Evolutionary conservation across 768 basidiomycete species (phyloP).

Genomic region (Hygrocybe coccinea): DNA sequence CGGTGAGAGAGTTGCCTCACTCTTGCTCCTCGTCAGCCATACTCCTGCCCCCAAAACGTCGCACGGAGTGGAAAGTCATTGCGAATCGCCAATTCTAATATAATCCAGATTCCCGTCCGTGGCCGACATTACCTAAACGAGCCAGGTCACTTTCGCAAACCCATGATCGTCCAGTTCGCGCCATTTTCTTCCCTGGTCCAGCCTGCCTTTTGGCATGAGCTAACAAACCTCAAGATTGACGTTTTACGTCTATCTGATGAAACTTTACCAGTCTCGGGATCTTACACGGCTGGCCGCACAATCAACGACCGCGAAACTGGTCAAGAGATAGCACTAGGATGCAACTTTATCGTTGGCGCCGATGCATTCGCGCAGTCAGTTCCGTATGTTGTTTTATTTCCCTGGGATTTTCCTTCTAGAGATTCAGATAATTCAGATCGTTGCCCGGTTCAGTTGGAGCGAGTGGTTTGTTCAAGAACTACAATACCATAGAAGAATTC

Average conservation of each 20-base stretch:
- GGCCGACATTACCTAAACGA: too few relatives aligned
- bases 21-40: constrained; percentile 10
- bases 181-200: not conserved
- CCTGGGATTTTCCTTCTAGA: too few relatives aligned
- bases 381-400: not conserved
- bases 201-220: constrained; percentile 89
- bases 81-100: not conserved
- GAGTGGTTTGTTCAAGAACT: constrained; percentile 80
- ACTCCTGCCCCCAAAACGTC: constrained; percentile 15
- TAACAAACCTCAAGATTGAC: constrained; percentile 87
- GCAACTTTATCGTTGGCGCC: constrained; percentile 57
- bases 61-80: constrained; percentile 3
- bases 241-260: constrained; percentile 77
- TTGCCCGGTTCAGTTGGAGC: constrained; percentile 48
- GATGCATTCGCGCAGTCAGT: constrained; percentile 46
- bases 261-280: constrained; percentile 55
- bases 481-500: constrained; percentile 96
- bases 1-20: too few relatives aligned
- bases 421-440: too few relatives aligned
- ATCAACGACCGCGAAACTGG: constrained; percentile 76
- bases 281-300: constrained; percentile 67
- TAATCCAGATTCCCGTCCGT: too few relatives aligned
- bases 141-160: too few relatives aligned
- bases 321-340: constrained; percentile 63
- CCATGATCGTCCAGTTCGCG: constrained; percentile 7